A percentile compares a stretch with the other conserved stretches of the same genome.
These are phyloP conservation scores for Acer yangbiense DNA, from an alignment of 345 rosid genomes.

Conservation along the genomic window DNA sequence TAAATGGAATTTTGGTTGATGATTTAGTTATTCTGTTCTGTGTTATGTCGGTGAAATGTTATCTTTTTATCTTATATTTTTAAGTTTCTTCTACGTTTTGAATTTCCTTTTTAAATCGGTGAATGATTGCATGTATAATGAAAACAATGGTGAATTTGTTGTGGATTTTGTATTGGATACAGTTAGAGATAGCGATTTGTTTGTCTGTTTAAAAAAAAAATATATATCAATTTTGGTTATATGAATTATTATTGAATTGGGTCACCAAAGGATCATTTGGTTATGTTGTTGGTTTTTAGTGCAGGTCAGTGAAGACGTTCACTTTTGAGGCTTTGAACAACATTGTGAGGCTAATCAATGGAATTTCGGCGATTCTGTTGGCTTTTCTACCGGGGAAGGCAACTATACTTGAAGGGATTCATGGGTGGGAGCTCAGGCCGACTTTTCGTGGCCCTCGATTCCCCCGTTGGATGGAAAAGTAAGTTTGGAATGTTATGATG, in stretches of 20 bases:
- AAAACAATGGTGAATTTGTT: background rate
- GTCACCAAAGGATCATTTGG: background rate
- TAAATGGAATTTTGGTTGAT: background rate
- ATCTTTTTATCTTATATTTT: background rate
- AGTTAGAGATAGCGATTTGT: background rate
- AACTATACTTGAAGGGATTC: slow-evolving; percentile 80
- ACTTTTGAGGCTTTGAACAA: slow-evolving; percentile 88
- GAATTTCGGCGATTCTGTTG: slow-evolving; percentile 77
- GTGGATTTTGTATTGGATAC: background rate
- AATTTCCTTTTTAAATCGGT: background rate
- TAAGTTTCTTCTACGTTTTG: background rate
- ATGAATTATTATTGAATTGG: background rate
- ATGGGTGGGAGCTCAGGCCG: slow-evolving; percentile 99
- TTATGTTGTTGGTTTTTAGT: slow-evolving; percentile 39
- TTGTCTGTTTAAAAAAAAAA: background rate
- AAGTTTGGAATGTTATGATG: slow-evolving; percentile 22
- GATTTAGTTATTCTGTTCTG: background rate
- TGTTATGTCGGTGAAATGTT: background rate
- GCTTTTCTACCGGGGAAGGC: slow-evolving; percentile 78
- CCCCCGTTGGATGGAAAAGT: slow-evolving; percentile 98
- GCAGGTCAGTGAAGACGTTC: slow-evolving; percentile 91
- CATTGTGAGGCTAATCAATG: slow-evolving; percentile 77
- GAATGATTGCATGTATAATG: background rate
- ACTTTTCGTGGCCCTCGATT: slow-evolving; percentile 85
- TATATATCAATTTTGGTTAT: too few relatives aligned